Evolutionary conservation across 179 eudicot species (phyloP).

Genomic region (Silene noctiflora): DNA sequence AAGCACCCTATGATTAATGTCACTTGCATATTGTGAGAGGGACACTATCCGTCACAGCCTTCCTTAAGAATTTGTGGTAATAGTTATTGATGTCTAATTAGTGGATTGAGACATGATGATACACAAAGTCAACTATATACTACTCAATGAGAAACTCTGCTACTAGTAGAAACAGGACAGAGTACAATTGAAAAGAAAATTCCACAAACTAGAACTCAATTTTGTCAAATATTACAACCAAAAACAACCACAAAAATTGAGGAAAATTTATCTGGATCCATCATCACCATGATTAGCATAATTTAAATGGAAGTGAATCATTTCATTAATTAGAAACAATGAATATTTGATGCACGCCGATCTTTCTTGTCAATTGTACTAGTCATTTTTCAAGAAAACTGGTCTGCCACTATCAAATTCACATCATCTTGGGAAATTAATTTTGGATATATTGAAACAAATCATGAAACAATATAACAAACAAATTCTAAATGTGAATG

Average conservation of each 20-base stretch:
- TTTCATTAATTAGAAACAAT: constrained; percentile 8
- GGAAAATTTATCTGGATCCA: neutral
- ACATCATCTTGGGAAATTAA: constrained; percentile 9
- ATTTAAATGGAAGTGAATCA: neutral
- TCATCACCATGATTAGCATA: neutral
- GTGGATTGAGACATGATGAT: too few species aligned
- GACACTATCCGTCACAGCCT: too few species aligned
- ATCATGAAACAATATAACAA: neutral
- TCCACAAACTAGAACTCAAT: neutral
- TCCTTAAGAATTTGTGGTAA: too few species aligned
- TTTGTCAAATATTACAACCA: neutral
- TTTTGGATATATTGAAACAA: neutral
- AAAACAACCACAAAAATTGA: neutral
- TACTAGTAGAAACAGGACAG: too few species aligned
- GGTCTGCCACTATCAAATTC: constrained; percentile 24
- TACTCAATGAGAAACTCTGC: too few species aligned
- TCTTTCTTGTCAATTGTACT: constrained; percentile 21
- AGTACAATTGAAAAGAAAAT: neutral
- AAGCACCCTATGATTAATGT: too few species aligned
- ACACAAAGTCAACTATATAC: too few species aligned
- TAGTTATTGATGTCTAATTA: too few species aligned
- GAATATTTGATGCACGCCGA: constrained; percentile 23
- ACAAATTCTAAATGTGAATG: neutral
- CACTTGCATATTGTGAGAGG: too few species aligned
- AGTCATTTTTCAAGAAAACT: constrained; percentile 15